Base-by-base conservation (phyloP, 306 rosid genomes). In the Prunus campanulata region DNA sequence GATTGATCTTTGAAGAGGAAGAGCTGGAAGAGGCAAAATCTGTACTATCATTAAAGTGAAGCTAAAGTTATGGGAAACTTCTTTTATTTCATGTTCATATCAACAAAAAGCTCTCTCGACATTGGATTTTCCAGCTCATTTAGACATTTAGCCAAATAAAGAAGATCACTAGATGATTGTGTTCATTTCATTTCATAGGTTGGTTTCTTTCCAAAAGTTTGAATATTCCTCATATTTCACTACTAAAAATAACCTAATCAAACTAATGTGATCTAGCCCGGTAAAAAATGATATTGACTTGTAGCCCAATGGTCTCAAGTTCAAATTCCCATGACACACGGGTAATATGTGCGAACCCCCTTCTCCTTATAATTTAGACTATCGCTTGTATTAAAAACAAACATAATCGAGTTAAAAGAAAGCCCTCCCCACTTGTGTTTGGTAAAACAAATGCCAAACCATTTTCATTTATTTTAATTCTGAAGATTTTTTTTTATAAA, bases 321-420 rank as follows among this genome's bases (percentile, higher is more conserved):
- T 35, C 8, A 7, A 35, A 35, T 0, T 0, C 8, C 0, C 1
- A 35, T 35, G 0, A 6, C 0, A 35, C 42, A 1, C 8, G 6
- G 0, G 2, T 35, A 5, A 35, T 35, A 6, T 35, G 1, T 6
- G 2, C 1, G 0, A 35, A 35, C 8, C 7, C 0, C 2, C 0
- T 35, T 22, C 24, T 22, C 6, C 44, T 35, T 35, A 0, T 35
- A 35, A 0, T 35, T 35, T 35, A 35, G 1, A 35, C 2, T 35
- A 35, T 35, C 9, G 0, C 2, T 35, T 35, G 44, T 6, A 35
- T 6, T 6, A 6, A 35, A 35, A 5, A 35, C 8, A 35, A 35
- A 35, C 6, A 2, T 35, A 35, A 35, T 35, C 44, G 1, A 35
- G 0, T 35, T 35, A 35, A 35, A 35, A 35, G 44, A 35, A 35